Evolutionary conservation across 306 rosid genomes (phyloP), one percentile per base, ranked within the genome.

Genomic region (Amphicarpaea edgeworthii): DNA sequence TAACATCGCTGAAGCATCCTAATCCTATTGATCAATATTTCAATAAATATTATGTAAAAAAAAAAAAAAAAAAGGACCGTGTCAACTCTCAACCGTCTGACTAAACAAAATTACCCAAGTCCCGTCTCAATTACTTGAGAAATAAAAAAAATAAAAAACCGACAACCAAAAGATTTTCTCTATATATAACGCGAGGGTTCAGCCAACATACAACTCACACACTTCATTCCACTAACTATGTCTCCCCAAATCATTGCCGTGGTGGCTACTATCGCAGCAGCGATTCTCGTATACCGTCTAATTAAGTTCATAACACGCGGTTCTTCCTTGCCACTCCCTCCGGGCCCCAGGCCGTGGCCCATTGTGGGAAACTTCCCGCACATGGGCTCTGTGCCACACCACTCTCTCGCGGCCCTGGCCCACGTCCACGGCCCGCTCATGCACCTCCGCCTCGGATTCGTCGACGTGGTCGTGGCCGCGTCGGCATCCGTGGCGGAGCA

Each of bases 291-390:
- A 10, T 76, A 77, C 62, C 49, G 58, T 10, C 12, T 85, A 2
- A 12, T 87, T 1, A 75, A 32, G 34, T 57, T 30, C 6, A 9
- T 62, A 6, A 24, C 40, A 28, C 63, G 83, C 0, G n/a, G n/a
- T n/a, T 51, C 51, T 15, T 28, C 83, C 0, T 61, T 41, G 0
- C 85, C 86, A 14, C 90, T 90, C 3, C 90, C 96, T 0, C 98
- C 98, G 0, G 97, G 98, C 0, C 98, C 97, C 0, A 73, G 80
- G 19, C 96, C 97, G 1, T 93, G 98, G 98, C 96, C 97, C 0
- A 15, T 91, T 1, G 12, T 93, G 15, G 98, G 98, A 2, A 93
- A 91, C 87, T 23, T 93, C 19, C 97, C 91, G 1, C 91, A 93
- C 75, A 2, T 93, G 12, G 98, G 98, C 20, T 10, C 81, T 0